phyloP scores from a whole-genome alignment of 73 alveolate species.

The Tetrahymena malaccensis region DNA sequence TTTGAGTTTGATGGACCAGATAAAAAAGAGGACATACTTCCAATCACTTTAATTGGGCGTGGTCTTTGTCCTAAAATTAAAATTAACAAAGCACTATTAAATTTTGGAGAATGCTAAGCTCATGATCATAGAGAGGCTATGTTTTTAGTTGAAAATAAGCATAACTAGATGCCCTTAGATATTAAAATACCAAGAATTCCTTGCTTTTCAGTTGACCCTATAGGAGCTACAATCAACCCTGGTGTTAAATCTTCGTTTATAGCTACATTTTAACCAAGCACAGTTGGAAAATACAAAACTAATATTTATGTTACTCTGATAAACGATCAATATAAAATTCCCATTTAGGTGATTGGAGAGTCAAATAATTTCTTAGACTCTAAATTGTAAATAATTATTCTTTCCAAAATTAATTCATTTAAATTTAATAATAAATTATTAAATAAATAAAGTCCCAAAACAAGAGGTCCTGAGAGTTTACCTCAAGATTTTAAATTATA shows the following conservation, averaged over 20 bases:
- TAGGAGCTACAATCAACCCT: conserved; percentile 4
- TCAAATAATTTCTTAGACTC: conserved; percentile 2
- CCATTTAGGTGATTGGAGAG: conserved; percentile 4
- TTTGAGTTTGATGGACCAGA: conserved; percentile 27
- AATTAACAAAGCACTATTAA: conserved; percentile 13
- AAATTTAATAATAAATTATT: neutral
- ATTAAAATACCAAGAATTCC: conserved; percentile 20
- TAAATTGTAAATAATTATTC: neutral
- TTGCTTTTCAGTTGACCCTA: conserved; percentile 13
- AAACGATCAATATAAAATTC: conserved; percentile 8
- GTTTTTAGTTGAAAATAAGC: conserved; percentile 25
- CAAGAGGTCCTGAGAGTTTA: conserved; percentile 42
- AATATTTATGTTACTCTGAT: neutral
- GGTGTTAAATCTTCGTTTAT: neutral
- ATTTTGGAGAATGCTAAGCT: conserved; percentile 33
- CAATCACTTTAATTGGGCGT: conserved; percentile 2
- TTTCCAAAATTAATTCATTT: neutral
- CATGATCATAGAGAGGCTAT: conserved; percentile 28
- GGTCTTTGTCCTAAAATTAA: conserved; percentile 17
- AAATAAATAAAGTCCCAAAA: conserved; percentile 16
- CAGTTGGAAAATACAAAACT: conserved; percentile 27
- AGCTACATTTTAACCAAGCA: conserved; percentile 23
- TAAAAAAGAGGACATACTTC: conserved; percentile 14
- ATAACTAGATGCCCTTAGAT: conserved; percentile 5
- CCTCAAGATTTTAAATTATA: conserved; percentile 26